Percentiles rank a stretch among this genome's conserved stretches.
Conservation (phyloP, 129 eudicot species). For the carrot (Daucus carota) region DNA sequence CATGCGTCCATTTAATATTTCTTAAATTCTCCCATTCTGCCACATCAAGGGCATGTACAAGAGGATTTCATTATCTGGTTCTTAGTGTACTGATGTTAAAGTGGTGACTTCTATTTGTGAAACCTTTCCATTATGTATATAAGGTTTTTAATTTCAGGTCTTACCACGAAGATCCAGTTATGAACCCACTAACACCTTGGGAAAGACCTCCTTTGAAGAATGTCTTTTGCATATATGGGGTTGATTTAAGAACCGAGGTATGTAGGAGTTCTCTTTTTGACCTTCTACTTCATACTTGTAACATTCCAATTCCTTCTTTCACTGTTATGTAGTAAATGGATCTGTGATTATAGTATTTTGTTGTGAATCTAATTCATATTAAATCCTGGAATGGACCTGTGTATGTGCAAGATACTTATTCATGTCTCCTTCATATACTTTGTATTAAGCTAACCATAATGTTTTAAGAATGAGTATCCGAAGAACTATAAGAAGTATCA, state of each 20-base stretch:
- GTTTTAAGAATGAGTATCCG: neutral
- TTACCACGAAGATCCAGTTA: constrained; percentile 81
- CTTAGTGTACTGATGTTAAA: constrained; percentile 4
- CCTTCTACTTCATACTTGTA: neutral
- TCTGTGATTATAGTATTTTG: neutral
- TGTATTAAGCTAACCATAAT: neutral
- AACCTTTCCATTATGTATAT: neutral
- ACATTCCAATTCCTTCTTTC: neutral
- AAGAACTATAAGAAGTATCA: too few relatives aligned
- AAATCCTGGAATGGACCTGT: neutral
- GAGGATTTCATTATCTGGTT: neutral
- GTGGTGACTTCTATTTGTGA: neutral
- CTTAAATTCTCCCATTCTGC: neutral
- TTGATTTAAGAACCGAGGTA: constrained; percentile 86
- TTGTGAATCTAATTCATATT: neutral
- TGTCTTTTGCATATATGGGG: constrained; percentile 88
- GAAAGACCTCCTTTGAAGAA: constrained; percentile 97
- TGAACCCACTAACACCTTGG: constrained; percentile 97
- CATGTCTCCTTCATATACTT: neutral
- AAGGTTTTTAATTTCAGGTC: constrained; percentile 43
- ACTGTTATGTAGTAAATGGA: neutral
- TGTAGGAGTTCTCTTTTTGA: neutral
- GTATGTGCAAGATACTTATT: neutral
- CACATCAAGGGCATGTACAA: neutral
- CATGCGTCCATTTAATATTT: neutral